Conservation (phyloP, 495 filamentous ascomycete genomes). For the Penicillium goetzii region DNA sequence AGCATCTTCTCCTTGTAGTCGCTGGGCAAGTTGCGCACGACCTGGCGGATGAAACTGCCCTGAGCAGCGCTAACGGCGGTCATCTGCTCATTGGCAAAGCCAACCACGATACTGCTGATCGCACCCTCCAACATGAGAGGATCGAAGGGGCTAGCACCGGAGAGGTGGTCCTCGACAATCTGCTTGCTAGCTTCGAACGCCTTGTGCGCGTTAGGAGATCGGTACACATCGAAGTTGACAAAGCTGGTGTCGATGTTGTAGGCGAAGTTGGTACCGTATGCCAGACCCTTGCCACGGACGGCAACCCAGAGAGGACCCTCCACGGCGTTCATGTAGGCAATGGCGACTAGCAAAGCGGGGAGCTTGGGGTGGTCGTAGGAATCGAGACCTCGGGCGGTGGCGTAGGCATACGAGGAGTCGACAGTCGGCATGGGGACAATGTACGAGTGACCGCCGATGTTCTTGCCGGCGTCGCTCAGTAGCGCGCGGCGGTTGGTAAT, state of each 20-base stretch:
- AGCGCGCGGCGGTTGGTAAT: slow-evolving; percentile 62
- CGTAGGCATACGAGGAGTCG: slow-evolving; percentile 87
- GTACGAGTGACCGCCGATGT: slow-evolving; percentile 72
- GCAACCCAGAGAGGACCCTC: slow-evolving; percentile 95
- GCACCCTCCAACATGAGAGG: slow-evolving; percentile 85
- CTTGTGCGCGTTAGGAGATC: slow-evolving; percentile 85
- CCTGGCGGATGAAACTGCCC: slow-evolving; percentile 79
- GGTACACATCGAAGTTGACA: slow-evolving; percentile 80
- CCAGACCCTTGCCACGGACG: slow-evolving; percentile 87
- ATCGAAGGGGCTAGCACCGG: slow-evolving; percentile 67
- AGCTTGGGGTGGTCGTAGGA: slow-evolving; percentile 76
- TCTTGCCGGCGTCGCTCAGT: slow-evolving; percentile 71
- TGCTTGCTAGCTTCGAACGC: slow-evolving; percentile 77
- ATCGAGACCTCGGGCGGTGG: slow-evolving; percentile 71
- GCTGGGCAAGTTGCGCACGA: slow-evolving; percentile 73
- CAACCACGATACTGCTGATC: slow-evolving; percentile 82
- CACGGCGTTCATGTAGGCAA: slow-evolving; percentile 87
- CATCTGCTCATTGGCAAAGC: slow-evolving; percentile 81
- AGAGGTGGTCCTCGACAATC: slow-evolving; percentile 71
- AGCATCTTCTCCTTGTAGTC: slow-evolving; percentile 80
- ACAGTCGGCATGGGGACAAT: slow-evolving; percentile 90
- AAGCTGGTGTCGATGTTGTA: slow-evolving; percentile 77
- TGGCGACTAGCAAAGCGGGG: slow-evolving; percentile 82
- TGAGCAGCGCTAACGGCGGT: slow-evolving; percentile 80
- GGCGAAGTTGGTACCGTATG: slow-evolving; percentile 80